Evolutionary conservation across 306 rosid genomes (phyloP).

Genomic region (Canavalia ensiformis): DNA sequence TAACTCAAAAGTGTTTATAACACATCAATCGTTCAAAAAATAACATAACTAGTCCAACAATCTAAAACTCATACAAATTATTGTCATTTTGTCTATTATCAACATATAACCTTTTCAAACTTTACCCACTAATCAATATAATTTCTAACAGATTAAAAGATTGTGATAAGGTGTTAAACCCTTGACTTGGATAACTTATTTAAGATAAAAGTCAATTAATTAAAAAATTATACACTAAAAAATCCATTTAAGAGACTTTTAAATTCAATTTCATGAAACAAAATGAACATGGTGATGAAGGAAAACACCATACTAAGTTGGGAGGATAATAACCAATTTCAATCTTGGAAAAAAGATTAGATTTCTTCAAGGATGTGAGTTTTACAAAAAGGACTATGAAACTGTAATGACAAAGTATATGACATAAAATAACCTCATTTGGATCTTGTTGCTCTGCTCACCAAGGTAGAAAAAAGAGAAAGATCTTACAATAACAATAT

Average conservation of each 20-base stretch:
- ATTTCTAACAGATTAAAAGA: not conserved
- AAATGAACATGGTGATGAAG: not conserved
- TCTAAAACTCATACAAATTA: conserved; percentile 11
- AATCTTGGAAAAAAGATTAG: conserved; percentile 29
- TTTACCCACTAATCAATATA: conserved; percentile 19
- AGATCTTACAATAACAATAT: conserved; percentile 84
- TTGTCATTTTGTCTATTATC: conserved; percentile 1
- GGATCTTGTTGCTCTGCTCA: conserved; percentile 63
- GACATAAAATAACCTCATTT: conserved; percentile 66
- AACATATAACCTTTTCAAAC: conserved; percentile 19
- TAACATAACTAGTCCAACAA: conserved; percentile 30
- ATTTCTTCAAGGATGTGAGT: conserved; percentile 37
- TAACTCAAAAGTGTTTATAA: not conserved
- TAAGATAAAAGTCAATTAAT: conserved; percentile 22
- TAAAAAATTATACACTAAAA: conserved; percentile 12
- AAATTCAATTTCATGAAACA: conserved; percentile 9
- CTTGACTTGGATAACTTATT: not conserved
- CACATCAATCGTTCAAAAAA: conserved; percentile 24
- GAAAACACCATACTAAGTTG: not conserved
- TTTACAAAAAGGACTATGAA: conserved; percentile 25
- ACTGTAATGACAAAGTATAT: conserved; percentile 39
- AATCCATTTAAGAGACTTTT: conserved; percentile 16
- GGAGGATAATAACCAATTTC: not conserved
- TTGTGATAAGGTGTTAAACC: not conserved
- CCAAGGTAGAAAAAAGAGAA: conserved; percentile 65